These are phyloP conservation scores for Penicillium sp. DNA, from an alignment of 2,329 filamentous ascomycete species.

Conservation along the genomic window DNA sequence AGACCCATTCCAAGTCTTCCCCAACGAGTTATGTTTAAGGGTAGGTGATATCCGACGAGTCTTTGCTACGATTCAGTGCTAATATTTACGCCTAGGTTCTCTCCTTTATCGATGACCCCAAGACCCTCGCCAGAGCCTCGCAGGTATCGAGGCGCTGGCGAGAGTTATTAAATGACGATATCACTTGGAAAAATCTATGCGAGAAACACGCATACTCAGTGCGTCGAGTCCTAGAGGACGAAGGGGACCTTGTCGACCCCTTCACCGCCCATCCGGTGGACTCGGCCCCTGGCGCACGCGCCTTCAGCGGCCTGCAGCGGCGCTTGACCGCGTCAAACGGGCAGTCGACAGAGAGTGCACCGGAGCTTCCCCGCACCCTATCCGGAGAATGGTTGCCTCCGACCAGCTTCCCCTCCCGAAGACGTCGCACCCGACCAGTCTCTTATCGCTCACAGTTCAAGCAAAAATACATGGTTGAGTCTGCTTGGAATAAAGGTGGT, in stretches of 20 bases:
- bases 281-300: slow-evolving; percentile 20
- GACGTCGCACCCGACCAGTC: slow-evolving; percentile 64
- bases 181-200: slow-evolving; percentile 97
- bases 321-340: slow-evolving; percentile 28
- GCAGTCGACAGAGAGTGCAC: slow-evolving; percentile 49
- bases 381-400: slow-evolving; percentile 37
- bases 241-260: slow-evolving; percentile 38
- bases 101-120: slow-evolving; percentile 95
- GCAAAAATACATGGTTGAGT: slow-evolving; percentile 94
- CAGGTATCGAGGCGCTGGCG: slow-evolving; percentile 96
- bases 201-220: slow-evolving; percentile 97
- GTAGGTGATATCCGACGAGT: slow-evolving; percentile 54
- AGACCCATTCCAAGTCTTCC: slow-evolving; percentile 89
- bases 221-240: slow-evolving; percentile 56
- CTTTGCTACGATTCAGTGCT: slow-evolving; percentile 3
- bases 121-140: slow-evolving; percentile 86
- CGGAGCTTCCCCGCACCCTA: slow-evolving; percentile 47
- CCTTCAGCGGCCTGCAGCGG: slow-evolving; percentile 25
- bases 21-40: slow-evolving; percentile 87
- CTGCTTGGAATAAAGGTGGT: slow-evolving; percentile 94
- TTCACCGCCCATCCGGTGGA: slow-evolving; percentile 32
- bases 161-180: slow-evolving; percentile 90
- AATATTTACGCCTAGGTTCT: slow-evolving; percentile 64
- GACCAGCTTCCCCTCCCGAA: slow-evolving; percentile 36
- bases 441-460: slow-evolving; percentile 98